Evolutionary conservation across 2,329 filamentous ascomycete genomes (phyloP).

Genomic region (Aureobasidium namibiae): DNA sequence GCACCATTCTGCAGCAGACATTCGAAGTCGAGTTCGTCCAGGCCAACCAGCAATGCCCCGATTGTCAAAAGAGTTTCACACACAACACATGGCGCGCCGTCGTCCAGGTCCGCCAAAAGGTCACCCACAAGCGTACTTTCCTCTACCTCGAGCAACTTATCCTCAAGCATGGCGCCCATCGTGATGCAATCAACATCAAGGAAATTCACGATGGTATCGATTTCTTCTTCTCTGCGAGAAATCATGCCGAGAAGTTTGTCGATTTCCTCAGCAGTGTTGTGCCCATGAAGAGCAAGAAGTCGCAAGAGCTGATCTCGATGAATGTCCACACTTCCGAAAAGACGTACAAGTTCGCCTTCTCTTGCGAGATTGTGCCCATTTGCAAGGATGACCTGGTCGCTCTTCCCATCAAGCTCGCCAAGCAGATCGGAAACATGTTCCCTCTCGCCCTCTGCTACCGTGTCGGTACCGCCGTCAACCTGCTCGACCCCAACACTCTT

Average conservation of each 20-base stretch:
- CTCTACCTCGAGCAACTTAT: conserved; percentile 87
- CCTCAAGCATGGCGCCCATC: conserved; percentile 84
- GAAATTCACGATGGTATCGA: conserved; percentile 93
- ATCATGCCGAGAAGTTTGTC: conserved; percentile 85
- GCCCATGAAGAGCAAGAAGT: conserved; percentile 71
- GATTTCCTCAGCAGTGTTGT: conserved; percentile 81
- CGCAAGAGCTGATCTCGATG: conserved; percentile 87
- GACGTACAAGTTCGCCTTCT: conserved; percentile 92
- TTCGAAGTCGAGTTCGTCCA: conserved; percentile 94
- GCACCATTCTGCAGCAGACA: conserved; percentile 74
- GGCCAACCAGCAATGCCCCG: conserved; percentile 85
- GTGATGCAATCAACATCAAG: conserved; percentile 95
- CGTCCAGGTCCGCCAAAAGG: conserved; percentile 94
- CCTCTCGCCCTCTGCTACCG: conserved; percentile 80
- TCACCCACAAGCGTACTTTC: conserved; percentile 86
- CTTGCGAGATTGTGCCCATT: conserved; percentile 81
- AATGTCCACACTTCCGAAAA: conserved; percentile 85
- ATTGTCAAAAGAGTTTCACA: conserved; percentile 92
- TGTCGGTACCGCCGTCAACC: conserved; percentile 80
- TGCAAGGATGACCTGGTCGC: conserved; percentile 98
- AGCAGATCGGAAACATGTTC: conserved; percentile 77
- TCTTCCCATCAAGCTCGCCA: conserved; percentile 80
- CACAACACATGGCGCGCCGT: conserved; percentile 90
- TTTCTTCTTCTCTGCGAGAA: conserved; percentile 85
- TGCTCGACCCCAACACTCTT: conserved; percentile 83